Conservation (phyloP, 768 basidiomycete genomes). For the Butyriboletus loyo region DNA sequence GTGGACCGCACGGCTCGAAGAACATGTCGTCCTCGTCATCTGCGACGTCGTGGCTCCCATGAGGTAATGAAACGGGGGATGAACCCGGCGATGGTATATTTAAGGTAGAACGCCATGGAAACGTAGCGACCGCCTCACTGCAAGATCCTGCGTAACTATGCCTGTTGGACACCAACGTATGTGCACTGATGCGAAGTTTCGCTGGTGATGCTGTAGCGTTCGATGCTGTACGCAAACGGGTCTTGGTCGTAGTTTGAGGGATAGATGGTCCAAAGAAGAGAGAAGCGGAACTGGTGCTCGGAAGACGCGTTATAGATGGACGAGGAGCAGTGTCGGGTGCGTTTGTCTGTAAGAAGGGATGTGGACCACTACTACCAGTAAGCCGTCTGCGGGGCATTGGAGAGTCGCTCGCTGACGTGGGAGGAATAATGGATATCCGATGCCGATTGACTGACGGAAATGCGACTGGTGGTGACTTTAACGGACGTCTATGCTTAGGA, state of each 20-base stretch:
- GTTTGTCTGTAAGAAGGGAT: conserved; percentile 31
- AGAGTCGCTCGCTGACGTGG: conserved; percentile 50
- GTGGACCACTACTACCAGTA: conserved; percentile 34
- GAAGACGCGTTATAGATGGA: conserved; percentile 46
- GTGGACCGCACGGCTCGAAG: conserved; percentile 44
- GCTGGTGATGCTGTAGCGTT: conserved; percentile 9
- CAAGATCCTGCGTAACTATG: conserved; percentile 65
- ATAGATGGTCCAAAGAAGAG: conserved; percentile 61
- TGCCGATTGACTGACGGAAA: conserved; percentile 41
- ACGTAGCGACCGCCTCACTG: conserved; percentile 27
- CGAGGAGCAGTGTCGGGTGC: conserved; percentile 28
- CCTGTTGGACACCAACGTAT: conserved; percentile 43
- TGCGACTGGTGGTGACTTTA: conserved; percentile 18
- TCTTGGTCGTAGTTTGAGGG: conserved; percentile 25
- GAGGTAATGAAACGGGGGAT: conserved; percentile 39
- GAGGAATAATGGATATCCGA: conserved; percentile 40
- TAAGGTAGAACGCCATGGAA: conserved; percentile 38
- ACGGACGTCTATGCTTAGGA: conserved; percentile 7
- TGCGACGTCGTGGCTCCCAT: conserved; percentile 26
- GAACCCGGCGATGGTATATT: conserved; percentile 48
- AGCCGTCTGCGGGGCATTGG: conserved; percentile 55
- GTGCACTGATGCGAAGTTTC: conserved; percentile 7
- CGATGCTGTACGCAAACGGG: conserved; percentile 24
- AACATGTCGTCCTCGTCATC: conserved; percentile 57
- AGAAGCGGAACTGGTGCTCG: conserved; percentile 54